A percentile compares a stretch with the other conserved stretches of the same genome.
phyloP scores from a whole-genome alignment of 140 eudicot genomes.

The Stevia rebaudiana region DNA sequence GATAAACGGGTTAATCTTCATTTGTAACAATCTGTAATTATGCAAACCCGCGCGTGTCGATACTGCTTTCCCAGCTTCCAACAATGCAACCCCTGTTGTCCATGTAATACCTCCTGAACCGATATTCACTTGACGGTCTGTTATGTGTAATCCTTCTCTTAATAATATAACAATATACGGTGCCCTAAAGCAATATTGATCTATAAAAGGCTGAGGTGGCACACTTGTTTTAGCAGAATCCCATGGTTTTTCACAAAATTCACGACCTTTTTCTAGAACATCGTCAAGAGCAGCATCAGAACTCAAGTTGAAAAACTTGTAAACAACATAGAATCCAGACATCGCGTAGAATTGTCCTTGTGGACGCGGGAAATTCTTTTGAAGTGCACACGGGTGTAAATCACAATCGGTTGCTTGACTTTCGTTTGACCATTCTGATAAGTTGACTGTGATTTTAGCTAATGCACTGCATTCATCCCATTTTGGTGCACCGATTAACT shows the following conservation, averaged over 20 bases:
- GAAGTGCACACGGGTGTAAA: slow-evolving; percentile 84
- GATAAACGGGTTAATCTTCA: slow-evolving; percentile 54
- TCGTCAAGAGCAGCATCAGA: slow-evolving; percentile 85
- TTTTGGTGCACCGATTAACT: slow-evolving; percentile 73
- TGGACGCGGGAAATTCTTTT: slow-evolving; percentile 64
- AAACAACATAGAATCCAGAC: slow-evolving; percentile 92
- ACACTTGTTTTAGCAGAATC: slow-evolving; percentile 73
- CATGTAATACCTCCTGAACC: slow-evolving; percentile 98
- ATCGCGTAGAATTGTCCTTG: slow-evolving; percentile 82
- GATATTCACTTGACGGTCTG: slow-evolving; percentile 55
- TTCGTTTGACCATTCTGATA: slow-evolving; percentile 77
- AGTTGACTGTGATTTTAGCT: slow-evolving; percentile 75
- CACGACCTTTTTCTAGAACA: slow-evolving; percentile 78
- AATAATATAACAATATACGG: slow-evolving; percentile 70
- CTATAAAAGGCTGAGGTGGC: slow-evolving; percentile 90
- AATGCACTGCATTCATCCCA: slow-evolving; percentile 81
- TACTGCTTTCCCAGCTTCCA: slow-evolving; percentile 87
- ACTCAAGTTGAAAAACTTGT: slow-evolving; percentile 76
- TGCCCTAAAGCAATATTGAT: slow-evolving; percentile 95
- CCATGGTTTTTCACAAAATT: slow-evolving; percentile 78
- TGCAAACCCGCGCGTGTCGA: slow-evolving; percentile 36
- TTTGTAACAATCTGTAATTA: slow-evolving; percentile 39
- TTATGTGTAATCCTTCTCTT: slow-evolving; percentile 91
- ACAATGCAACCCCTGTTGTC: slow-evolving; percentile 92
- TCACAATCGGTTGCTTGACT: slow-evolving; percentile 78